Conservation (phyloP, 331 rosid genomes). For the Telfairia occidentalis region DNA sequence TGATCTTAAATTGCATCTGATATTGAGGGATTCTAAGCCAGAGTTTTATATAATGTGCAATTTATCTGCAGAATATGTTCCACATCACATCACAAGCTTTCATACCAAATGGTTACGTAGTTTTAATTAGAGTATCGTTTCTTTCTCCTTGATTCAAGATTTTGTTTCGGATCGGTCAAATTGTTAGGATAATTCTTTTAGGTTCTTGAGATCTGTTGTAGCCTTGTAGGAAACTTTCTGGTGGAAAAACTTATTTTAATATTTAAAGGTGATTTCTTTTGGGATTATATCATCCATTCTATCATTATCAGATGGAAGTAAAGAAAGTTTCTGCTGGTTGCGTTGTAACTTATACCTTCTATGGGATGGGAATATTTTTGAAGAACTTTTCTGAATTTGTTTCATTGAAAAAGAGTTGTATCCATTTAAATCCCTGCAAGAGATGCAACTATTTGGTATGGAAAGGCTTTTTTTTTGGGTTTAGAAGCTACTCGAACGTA, state of each 20-base stretch:
- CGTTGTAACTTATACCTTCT: not conserved
- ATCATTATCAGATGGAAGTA: not conserved
- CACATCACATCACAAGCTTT: not conserved
- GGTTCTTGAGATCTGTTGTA: not conserved
- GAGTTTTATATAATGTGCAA: not conserved
- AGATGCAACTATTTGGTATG: not conserved
- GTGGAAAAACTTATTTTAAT: not conserved
- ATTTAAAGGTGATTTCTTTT: not conserved
- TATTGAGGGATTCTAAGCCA: not conserved
- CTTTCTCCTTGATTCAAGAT: not conserved
- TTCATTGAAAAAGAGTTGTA: not conserved
- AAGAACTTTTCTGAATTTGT: not conserved
- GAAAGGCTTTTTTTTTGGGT: not conserved
- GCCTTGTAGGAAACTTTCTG: not conserved
- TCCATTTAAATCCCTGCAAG: not conserved
- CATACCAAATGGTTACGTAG: not conserved
- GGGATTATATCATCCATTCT: not conserved
- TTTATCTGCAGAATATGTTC: not conserved
- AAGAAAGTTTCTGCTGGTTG: not conserved
- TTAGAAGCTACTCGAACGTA: too few relatives aligned
- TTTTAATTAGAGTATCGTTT: not conserved
- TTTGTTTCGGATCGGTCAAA: not conserved
- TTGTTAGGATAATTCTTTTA: not conserved
- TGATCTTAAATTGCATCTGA: not conserved
- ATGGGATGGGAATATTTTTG: not conserved